Percentiles rank a stretch among this genome's conserved stretches.
Conservation (phyloP, 1,139 yeast genomes). For the Saccharomyces hybrid region DNA sequence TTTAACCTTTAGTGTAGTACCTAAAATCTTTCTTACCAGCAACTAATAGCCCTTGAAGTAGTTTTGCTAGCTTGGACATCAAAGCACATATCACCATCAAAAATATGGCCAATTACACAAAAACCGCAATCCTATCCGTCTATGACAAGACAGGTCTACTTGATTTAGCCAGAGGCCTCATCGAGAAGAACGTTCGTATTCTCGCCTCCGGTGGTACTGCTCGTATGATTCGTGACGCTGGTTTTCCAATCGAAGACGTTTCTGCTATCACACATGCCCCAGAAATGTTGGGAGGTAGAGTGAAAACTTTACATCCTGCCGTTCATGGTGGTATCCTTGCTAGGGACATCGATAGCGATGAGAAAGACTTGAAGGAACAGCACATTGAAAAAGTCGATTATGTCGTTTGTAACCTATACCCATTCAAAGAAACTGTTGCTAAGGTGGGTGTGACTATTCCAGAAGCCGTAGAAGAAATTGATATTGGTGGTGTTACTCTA, state of each 20-base stretch:
- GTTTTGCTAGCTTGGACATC: too few relatives aligned
- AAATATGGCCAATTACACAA: constrained; percentile 37
- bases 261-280: constrained; percentile 95
- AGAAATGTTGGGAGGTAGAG: constrained; percentile 98
- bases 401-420: constrained; percentile 95
- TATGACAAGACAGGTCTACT: constrained; percentile 94
- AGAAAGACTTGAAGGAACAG: constrained; percentile 76
- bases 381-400: constrained; percentile 91
- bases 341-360: constrained; percentile 84
- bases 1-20: too few relatives aligned
- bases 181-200: constrained; percentile 78
- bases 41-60: too few relatives aligned
- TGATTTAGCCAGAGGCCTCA: constrained; percentile 92
- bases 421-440: constrained; percentile 94
- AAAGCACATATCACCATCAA: neutral
- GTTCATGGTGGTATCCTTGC: constrained; percentile 98
- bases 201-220: constrained; percentile 98
- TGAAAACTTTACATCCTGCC: constrained; percentile 96
- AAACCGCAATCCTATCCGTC: constrained; percentile 92
- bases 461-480: constrained; percentile 97
- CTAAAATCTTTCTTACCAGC: too few relatives aligned
- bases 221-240: constrained; percentile 88
- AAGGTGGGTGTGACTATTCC: constrained; percentile 92
- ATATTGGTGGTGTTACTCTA: constrained; percentile 96
- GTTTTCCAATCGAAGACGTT: constrained; percentile 95